A percentile compares a stretch with the other conserved stretches of the same genome.
Evolutionary conservation across 331 rosid genomes (phyloP).

Genomic region (Quercus phellos): DNA sequence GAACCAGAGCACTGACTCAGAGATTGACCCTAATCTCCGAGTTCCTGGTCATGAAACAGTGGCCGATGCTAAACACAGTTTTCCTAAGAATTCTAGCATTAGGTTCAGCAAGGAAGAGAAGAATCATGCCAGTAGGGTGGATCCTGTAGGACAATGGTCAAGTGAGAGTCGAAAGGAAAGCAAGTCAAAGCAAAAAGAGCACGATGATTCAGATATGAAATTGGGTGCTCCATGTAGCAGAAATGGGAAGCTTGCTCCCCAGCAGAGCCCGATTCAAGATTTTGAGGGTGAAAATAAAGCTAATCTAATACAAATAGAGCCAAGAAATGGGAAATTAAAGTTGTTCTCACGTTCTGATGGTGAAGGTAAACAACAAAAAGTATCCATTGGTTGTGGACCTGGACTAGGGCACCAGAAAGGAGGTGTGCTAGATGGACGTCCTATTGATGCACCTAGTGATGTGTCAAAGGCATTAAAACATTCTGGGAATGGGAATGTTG

Average conservation of each 20-base stretch:
- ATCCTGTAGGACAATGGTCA: constrained; percentile 27
- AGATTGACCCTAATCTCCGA: constrained; percentile 29
- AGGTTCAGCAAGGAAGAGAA: constrained; percentile 31
- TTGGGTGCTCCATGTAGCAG: constrained; percentile 25
- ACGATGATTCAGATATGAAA: constrained; percentile 36
- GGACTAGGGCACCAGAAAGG: constrained; percentile 31
- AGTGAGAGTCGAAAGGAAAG: constrained; percentile 36
- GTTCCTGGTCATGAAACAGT: constrained; percentile 25
- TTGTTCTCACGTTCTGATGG: constrained; percentile 22
- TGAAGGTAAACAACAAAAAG: constrained; percentile 33
- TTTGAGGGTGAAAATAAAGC: constrained; percentile 33
- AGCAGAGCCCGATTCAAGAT: constrained; percentile 31
- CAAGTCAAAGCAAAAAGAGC: constrained; percentile 29
- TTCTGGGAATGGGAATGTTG: constrained; percentile 21
- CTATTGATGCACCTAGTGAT: constrained; percentile 29
- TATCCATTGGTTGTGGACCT: constrained; percentile 22
- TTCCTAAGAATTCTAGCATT: constrained; percentile 9
- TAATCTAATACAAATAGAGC: constrained; percentile 23
- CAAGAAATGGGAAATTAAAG: constrained; percentile 37
- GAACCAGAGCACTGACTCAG: constrained; percentile 30
- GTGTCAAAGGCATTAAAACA: constrained; percentile 27
- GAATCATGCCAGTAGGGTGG: constrained; percentile 21
- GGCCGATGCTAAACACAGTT: constrained; percentile 24
- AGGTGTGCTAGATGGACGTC: constrained; percentile 28
- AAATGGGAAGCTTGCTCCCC: constrained; percentile 25